Evolutionary conservation across 2,329 filamentous ascomycete species (phyloP), one percentile per base, ranked within the genome.

Genomic region (Sarocladium brachiariae): DNA sequence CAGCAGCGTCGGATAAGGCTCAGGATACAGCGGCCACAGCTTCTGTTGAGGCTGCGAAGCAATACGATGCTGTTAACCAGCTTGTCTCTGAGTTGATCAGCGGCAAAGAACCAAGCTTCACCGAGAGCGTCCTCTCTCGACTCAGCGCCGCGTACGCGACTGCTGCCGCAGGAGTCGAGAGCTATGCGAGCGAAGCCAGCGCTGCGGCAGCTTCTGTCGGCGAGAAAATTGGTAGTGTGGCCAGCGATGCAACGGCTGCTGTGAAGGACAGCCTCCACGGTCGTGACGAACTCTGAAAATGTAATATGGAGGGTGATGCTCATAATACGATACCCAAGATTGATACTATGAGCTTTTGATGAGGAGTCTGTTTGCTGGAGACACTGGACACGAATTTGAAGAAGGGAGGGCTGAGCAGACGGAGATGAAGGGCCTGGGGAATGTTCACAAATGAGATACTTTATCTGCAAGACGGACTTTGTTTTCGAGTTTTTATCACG

Each of bases 71-170:
- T 23, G 77, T 95, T 4, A 82, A 84, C 62, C 80, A 78, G 11
- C 76, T 93, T 2, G 76, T 95, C 13, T 86, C 85, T 1, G 89
- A 95, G 65, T 72, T 95, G 1, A 73, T 95, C 13, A 69, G 77
- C 35, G 89, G 87, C 50, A 89, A 85, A 64, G 89, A 95, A 62
- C 84, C 87, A 0, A 81, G 83, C 13, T 95, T 89, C 59, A 90
- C 85, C 0, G 87, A 95, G 61, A 90, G 86, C 53, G 85, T 92
- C 2, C 81, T 89, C 67, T 81, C 73, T 49, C 80, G 86, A 49
- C 75, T 95, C 11, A 79, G 80, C 51, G 83, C 78, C 2, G 86
- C 82, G 1, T 93, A 92, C 60, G 80, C 81, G 21, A 87, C 83
- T 0, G 85, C 82, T 1, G 69, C 78, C 2, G 74, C 80, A 1